Percentiles rank a stretch among this genome's conserved stretches.
These are phyloP conservation scores for Didymella exigua DNA, from an alignment of 2,329 filamentous ascomycete species.

Conservation along the genomic window DNA sequence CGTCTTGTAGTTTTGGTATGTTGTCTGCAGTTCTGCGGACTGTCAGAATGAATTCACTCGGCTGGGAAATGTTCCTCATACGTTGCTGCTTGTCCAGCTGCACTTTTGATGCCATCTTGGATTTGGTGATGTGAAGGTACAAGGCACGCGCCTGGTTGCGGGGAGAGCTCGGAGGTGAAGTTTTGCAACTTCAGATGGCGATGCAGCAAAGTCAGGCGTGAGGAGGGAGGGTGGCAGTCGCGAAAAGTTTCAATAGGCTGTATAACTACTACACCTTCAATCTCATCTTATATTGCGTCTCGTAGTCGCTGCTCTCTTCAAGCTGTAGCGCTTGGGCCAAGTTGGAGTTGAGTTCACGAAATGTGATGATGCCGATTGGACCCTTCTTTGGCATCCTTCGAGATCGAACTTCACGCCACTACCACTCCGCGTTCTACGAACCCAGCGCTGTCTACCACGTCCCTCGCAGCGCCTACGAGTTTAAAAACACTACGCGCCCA, in stretches of 20 bases:
- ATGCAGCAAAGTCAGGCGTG: background rate
- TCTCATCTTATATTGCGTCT: background rate
- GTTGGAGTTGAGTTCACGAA: constrained; percentile 28
- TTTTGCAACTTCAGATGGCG: background rate
- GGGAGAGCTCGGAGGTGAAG: constrained; percentile 28
- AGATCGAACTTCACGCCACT: constrained; percentile 18
- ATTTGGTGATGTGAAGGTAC: constrained; percentile 1
- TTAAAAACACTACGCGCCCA: constrained; percentile 32
- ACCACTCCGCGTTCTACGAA: background rate
- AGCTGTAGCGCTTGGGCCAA: constrained; percentile 28
- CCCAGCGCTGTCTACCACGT: background rate
- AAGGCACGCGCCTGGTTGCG: constrained; percentile 19
- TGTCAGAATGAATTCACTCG: constrained; percentile 3
- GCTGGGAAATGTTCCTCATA: constrained; percentile 37
- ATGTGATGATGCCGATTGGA: constrained; percentile 22
- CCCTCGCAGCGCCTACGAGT: background rate
- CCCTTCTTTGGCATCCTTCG: constrained; percentile 1
- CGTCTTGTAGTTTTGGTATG: constrained; percentile 78
- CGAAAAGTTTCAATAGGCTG: background rate
- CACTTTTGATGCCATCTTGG: constrained; percentile 57
- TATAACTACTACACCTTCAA: background rate
- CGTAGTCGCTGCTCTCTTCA: constrained; percentile 1
- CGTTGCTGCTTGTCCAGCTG: constrained; percentile 77
- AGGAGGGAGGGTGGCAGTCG: background rate
- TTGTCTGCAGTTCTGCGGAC: constrained; percentile 72